A percentile compares a stretch with the other conserved stretches of the same genome.
phyloP scores from a whole-genome alignment of 129 eudicot species.

The Calendula officinalis region DNA sequence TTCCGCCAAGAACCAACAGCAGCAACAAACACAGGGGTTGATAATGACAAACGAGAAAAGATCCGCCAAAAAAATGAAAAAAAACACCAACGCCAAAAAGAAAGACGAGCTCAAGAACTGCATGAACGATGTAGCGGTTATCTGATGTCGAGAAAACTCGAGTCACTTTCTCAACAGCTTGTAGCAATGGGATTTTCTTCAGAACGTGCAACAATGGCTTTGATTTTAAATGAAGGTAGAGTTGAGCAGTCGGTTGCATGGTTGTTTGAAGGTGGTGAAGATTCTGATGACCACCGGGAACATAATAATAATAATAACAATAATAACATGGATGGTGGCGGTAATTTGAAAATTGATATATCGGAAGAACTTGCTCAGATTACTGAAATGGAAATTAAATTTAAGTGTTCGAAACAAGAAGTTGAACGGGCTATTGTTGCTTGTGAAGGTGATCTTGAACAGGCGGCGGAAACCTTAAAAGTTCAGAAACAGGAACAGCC shows the following conservation, averaged over 20 bases:
- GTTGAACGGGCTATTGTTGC: constrained; percentile 67
- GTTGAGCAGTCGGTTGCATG: constrained; percentile 74
- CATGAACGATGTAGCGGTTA: constrained; percentile 77
- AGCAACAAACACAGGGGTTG: constrained; percentile 43
- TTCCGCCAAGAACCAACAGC: constrained; percentile 38
- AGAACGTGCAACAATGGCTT: constrained; percentile 85
- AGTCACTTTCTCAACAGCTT: constrained; percentile 68
- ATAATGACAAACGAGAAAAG: constrained; percentile 70
- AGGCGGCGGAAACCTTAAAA: constrained; percentile 66
- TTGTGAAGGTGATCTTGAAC: constrained; percentile 74
- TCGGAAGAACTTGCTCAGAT: constrained; percentile 73
- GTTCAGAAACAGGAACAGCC: constrained; percentile 61
- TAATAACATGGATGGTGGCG: constrained; percentile 41
- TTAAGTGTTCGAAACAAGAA: constrained; percentile 67
- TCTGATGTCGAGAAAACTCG: constrained; percentile 78
- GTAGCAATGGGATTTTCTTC: constrained; percentile 77
- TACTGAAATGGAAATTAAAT: constrained; percentile 57
- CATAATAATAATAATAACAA: not conserved
- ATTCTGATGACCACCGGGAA: constrained; percentile 41
- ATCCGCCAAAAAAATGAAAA: constrained; percentile 74
- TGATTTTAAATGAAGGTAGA: constrained; percentile 68
- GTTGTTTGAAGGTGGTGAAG: constrained; percentile 74
- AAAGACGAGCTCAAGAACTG: constrained; percentile 82
- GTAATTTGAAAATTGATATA: constrained; percentile 66
- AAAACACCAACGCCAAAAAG: constrained; percentile 82